These are phyloP conservation scores for Polytrichum commune DNA, from an alignment of 225 moss, liverwort and hornwort genomes.

Conservation along the genomic window DNA sequence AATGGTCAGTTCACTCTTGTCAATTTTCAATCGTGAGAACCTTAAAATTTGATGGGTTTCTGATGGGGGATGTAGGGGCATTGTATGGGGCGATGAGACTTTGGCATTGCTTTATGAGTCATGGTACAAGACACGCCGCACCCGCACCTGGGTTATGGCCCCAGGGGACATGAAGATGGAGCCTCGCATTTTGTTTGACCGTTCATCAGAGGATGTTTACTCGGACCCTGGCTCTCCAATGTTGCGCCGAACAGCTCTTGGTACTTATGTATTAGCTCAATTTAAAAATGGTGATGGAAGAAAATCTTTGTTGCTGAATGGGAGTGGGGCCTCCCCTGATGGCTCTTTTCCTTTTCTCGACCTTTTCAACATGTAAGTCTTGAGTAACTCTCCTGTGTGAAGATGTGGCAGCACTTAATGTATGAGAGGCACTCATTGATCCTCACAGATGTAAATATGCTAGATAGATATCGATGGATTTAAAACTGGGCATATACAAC, in stretches of 20 bases:
- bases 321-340: conserved; percentile 89
- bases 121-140: conserved; percentile 90
- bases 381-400: background rate
- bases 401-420: background rate
- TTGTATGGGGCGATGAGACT: conserved; percentile 88
- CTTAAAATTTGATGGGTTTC: conserved; percentile 10
- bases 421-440: too few species aligned
- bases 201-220: conserved; percentile 94
- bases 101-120: conserved; percentile 94
- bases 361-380: conserved; percentile 71
- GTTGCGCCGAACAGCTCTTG: conserved; percentile 75
- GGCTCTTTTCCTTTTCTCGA: conserved; percentile 93
- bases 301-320: conserved; percentile 72
- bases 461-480: too few species aligned
- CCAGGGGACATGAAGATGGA: conserved; percentile 60
- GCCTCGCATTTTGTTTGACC: conserved; percentile 72
- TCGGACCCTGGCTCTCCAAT: conserved; percentile 95
- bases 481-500: too few species aligned
- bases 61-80: conserved; percentile 48
- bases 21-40: conserved; percentile 2
- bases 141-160: conserved; percentile 77
- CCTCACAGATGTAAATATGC: too few species aligned
- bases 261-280: conserved; percentile 84
- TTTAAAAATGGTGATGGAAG: conserved; percentile 52
- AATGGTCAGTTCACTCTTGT: background rate